Percentiles rank a stretch among this genome's conserved stretches.
Conservation (phyloP, 1,139 yeast species). For the Waltiozyma sp. region DNA sequence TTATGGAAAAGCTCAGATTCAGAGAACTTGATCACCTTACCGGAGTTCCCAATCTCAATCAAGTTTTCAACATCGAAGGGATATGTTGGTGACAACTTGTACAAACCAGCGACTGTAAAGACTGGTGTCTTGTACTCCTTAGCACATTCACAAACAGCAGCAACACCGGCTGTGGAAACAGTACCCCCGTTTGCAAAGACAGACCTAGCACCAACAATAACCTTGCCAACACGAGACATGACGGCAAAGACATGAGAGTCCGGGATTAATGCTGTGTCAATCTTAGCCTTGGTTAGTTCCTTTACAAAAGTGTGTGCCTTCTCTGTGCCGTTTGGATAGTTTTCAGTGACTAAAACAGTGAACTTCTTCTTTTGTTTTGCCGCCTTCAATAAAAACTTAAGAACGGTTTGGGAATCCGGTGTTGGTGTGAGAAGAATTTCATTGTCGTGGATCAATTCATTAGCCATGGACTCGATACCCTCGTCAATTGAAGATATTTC, state of each 20-base stretch:
- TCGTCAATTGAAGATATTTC: slow-evolving; percentile 87
- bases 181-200: slow-evolving; percentile 97
- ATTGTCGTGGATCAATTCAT: slow-evolving; percentile 89
- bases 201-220: slow-evolving; percentile 80
- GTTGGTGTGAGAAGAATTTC: slow-evolving; percentile 89
- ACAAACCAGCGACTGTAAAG: slow-evolving; percentile 87
- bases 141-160: slow-evolving; percentile 92
- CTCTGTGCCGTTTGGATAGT: slow-evolving; percentile 75
- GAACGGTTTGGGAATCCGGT: slow-evolving; percentile 82
- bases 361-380: slow-evolving; percentile 87
- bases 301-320: slow-evolving; percentile 73
- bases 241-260: slow-evolving; percentile 90
- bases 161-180: slow-evolving; percentile 80
- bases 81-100: slow-evolving; percentile 85
- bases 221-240: slow-evolving; percentile 96
- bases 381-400: slow-evolving; percentile 63
- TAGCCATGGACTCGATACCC: slow-evolving; percentile 81
- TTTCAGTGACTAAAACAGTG: slow-evolving; percentile 86
- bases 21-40: slow-evolving; percentile 64
- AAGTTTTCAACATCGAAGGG: slow-evolving; percentile 86
- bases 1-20: slow-evolving; percentile 39
- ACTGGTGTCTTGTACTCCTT: slow-evolving; percentile 92
- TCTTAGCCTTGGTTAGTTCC: slow-evolving; percentile 71
- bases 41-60: slow-evolving; percentile 90
- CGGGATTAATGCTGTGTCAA: slow-evolving; percentile 85